Conservation (phyloP, 495 filamentous ascomycete genomes). For the Penicillium antarcticum region DNA sequence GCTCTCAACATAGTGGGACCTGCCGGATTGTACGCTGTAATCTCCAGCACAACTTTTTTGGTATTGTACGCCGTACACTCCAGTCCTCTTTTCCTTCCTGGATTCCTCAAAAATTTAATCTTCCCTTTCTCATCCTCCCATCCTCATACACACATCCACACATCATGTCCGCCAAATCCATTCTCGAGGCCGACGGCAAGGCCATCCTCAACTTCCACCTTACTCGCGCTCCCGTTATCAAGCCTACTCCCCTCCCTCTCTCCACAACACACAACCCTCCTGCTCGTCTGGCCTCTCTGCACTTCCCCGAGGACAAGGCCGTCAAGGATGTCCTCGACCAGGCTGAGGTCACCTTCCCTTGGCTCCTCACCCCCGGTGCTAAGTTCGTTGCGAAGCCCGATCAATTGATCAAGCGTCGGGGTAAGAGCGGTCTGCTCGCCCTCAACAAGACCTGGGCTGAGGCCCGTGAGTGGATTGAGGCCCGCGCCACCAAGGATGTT, state of each 20-base stretch:
- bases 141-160: conserved; percentile 21
- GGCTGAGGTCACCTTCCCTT: conserved; percentile 93
- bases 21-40: conserved; percentile 34
- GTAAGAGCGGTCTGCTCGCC: conserved; percentile 94
- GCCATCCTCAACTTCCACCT: conserved; percentile 99
- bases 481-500: conserved; percentile 83
- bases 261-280: conserved; percentile 88
- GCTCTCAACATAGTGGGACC: conserved; percentile 23
- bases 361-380: conserved; percentile 75
- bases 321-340: conserved; percentile 86
- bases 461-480: conserved; percentile 87
- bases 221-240: conserved; percentile 95
- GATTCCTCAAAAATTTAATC: conserved; percentile 11
- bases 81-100: conserved; percentile 15
- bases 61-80: conserved; percentile 22
- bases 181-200: conserved; percentile 99
- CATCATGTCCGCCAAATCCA: conserved; percentile 96
- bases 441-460: conserved; percentile 98
- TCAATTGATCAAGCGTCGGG: conserved; percentile 98
- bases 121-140: conserved; percentile 9
- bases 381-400: conserved; percentile 99
- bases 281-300: conserved; percentile 82
- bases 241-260: conserved; percentile 88
- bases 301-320: conserved; percentile 86
- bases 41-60: conserved; percentile 29